phyloP scores from a whole-genome alignment of 1,284 basidiomycete genomes.

The Sanghuangporus sanghuang region DNA sequence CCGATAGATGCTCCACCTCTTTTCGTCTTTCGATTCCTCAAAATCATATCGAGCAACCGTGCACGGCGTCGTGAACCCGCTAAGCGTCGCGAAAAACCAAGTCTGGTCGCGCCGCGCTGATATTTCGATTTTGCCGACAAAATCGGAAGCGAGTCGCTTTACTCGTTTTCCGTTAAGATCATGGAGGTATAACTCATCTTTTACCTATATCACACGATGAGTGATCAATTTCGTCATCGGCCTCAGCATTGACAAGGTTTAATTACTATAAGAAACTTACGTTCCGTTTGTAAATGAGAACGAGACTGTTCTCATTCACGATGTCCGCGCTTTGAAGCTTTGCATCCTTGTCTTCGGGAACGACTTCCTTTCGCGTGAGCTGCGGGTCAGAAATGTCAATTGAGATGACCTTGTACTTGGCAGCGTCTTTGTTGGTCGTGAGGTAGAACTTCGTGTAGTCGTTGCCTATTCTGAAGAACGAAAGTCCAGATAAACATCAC shows the following conservation, averaged over 20 bases:
- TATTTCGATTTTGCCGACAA: constrained; percentile 65
- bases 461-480: constrained; percentile 50
- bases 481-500: background rate
- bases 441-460: constrained; percentile 64
- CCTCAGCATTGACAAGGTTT: background rate
- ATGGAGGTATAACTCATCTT: constrained; percentile 79
- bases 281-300: constrained; percentile 69
- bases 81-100: constrained; percentile 68
- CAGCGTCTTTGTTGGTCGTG: constrained; percentile 61
- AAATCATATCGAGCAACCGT: constrained; percentile 64
- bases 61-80: constrained; percentile 73
- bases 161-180: constrained; percentile 54
- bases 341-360: constrained; percentile 69
- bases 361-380: constrained; percentile 51
- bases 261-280: constrained; percentile 33
- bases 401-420: constrained; percentile 62
- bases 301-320: constrained; percentile 56
- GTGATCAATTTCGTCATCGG: background rate
- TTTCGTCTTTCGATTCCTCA: constrained; percentile 35
- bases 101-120: constrained; percentile 49
- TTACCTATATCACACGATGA: constrained; percentile 43
- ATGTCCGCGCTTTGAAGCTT: constrained; percentile 48
- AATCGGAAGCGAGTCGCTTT: constrained; percentile 56
- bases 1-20: constrained; percentile 56
- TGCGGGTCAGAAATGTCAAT: constrained; percentile 57